These are phyloP conservation scores for Scalesia atractyloides DNA, from an alignment of 129 eudicot species.

Conservation along the genomic window DNA sequence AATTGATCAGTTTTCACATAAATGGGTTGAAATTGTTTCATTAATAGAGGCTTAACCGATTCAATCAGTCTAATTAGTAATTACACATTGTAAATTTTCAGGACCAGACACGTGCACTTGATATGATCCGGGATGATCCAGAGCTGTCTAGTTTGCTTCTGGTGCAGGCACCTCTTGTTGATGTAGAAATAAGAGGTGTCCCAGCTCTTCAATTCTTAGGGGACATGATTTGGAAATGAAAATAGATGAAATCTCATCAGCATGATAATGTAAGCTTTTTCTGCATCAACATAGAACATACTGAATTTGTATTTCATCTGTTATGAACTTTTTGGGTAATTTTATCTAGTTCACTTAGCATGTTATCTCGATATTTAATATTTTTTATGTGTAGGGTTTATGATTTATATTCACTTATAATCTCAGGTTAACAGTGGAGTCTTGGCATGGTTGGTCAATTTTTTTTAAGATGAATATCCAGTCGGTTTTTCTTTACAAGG, in stretches of 20 bases:
- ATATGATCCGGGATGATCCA: constrained; percentile 58
- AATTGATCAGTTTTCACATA: background rate
- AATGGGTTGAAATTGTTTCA: background rate
- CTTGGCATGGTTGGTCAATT: constrained; percentile 12
- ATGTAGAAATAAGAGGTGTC: constrained; percentile 95
- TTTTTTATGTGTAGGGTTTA: background rate
- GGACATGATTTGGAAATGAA: constrained; percentile 84
- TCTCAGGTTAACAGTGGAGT: constrained; percentile 27
- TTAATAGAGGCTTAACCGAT: no score
- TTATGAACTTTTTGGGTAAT: background rate
- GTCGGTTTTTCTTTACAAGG: constrained; percentile 19
- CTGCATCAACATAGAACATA: background rate
- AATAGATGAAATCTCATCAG: background rate
- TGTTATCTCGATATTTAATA: background rate
- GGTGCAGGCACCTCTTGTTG: constrained; percentile 91
- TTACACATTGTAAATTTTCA: constrained; percentile 26
- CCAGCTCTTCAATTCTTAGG: constrained; percentile 97
- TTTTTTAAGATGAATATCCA: background rate
- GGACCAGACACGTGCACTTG: constrained; percentile 92
- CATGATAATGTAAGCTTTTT: constrained; percentile 17
- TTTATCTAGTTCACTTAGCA: background rate
- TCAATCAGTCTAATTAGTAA: no score
- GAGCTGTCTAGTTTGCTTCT: constrained; percentile 70
- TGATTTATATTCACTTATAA: background rate
- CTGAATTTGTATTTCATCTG: background rate